Evolutionary conservation across 1,284 basidiomycete species (phyloP), one percentile per base, ranked within the genome.

Genomic region (Apiotrichum gracile): DNA sequence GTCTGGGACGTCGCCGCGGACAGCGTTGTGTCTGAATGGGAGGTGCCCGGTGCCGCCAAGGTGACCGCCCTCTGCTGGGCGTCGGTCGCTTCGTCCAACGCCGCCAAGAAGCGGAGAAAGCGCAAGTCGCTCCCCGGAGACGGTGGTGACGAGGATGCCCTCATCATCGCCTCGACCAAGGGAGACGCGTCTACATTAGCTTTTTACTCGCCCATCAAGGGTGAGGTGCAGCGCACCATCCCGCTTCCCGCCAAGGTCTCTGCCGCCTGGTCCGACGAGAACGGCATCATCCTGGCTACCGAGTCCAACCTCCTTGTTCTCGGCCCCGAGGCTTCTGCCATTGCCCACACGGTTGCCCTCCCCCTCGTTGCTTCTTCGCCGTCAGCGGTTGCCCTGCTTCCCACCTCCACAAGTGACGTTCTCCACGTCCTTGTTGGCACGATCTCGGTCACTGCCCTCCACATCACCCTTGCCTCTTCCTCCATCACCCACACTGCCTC

Each of bases 1-100:
- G 64, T 75, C 33, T 75, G 73, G 74, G 71, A 76, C 33, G 60
- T 73, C 25, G 62, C 66, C 4, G 56, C 61, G 37, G 69, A 72
- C 49, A 57, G 58, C 19, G 67, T 76, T 42, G 60, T 71, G 19
- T 62, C 66, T n/a, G 71, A 76, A 51, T 75, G 69, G 70, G 71
- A 74, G 51, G 56, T 75, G 13, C 61, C 65, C n/a, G 72, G 67
- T 16, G 70, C 69, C 26, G 59, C 64, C 54, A 70, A 67, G 53
- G 73, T 68, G 13, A 61, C 64, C 2, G 62, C 67, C 2, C 47
- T 75, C 16, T 59, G 58, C 46, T 76, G 70, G 68, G 54, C 63
- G 0, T 59, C 57, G 1, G 50, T 65, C 19, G 43, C 62, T 9
- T 55, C 63, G 2, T 57, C 65, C 13, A 50, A 49, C 9, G 55